Evolutionary conservation across 257 asterid species (phyloP).

Genomic region (Nicotiana otophora): DNA sequence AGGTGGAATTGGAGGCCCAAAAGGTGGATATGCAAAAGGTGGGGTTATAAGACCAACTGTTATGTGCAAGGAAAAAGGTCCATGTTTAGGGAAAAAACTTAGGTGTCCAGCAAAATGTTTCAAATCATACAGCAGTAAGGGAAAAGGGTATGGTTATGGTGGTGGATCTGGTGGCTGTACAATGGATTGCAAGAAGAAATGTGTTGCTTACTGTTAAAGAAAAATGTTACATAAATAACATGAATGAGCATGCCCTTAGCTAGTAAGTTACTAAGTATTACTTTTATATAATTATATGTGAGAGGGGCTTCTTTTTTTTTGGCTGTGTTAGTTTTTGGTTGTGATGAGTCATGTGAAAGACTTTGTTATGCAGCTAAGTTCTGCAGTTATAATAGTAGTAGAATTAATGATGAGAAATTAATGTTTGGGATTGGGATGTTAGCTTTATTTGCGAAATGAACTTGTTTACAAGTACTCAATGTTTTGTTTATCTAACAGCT

Average conservation of each 20-base stretch:
- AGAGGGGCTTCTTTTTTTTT: not conserved
- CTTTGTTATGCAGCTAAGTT: not conserved
- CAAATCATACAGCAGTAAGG: constrained; percentile 59
- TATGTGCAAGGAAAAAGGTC: constrained; percentile 60
- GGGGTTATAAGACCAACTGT: constrained; percentile 40
- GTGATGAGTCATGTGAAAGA: not conserved
- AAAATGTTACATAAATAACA: constrained; percentile 23
- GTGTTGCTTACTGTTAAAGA: constrained; percentile 59
- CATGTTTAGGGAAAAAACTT: constrained; percentile 68
- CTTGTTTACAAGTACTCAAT: too few relatives aligned
- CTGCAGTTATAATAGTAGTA: not conserved
- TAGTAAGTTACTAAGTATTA: not conserved
- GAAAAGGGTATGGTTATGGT: constrained; percentile 78
- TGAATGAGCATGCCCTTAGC: not conserved
- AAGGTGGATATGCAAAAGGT: constrained; percentile 48
- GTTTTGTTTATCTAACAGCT: too few relatives aligned
- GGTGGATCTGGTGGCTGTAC: constrained; percentile 95
- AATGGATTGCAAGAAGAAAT: constrained; percentile 71
- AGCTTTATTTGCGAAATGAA: too few relatives aligned
- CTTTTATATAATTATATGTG: not conserved
- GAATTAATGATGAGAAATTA: not conserved
- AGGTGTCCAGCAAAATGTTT: constrained; percentile 84
- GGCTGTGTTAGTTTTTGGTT: not conserved
- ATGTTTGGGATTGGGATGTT: not conserved
- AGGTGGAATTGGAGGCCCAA: constrained; percentile 65